Percentiles rank a stretch among this genome's conserved stretches.
phyloP scores from a whole-genome alignment of 2,329 filamentous ascomycete species.

The Clonostachys chloroleuca region DNA sequence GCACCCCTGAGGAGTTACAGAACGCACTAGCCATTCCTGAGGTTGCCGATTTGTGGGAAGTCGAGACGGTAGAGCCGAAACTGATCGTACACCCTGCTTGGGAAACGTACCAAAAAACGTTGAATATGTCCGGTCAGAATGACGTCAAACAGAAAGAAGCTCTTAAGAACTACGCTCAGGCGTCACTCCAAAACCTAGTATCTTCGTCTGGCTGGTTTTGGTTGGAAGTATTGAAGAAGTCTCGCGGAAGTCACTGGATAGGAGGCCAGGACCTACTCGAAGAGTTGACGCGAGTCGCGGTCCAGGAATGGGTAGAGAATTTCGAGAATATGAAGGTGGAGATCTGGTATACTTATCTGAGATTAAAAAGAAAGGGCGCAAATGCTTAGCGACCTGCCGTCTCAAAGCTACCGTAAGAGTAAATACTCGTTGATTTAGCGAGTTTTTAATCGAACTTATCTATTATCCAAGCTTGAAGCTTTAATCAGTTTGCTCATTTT shows the following conservation, averaged over 20 bases:
- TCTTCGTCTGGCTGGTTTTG: not conserved
- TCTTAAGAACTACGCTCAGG: not conserved
- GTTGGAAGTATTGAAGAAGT: not conserved
- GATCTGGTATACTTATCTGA: not conserved
- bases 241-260: not conserved
- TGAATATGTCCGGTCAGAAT: not conserved
- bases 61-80: not conserved
- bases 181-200: not conserved
- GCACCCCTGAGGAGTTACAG: not conserved
- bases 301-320: not conserved
- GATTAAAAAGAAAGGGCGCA: not conserved
- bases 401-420: too few relatives aligned
- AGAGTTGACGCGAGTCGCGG: not conserved
- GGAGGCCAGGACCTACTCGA: not conserved
- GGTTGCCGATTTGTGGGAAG: not conserved
- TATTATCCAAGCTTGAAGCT: too few relatives aligned
- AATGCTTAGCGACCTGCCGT: too few relatives aligned
- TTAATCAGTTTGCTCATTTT: too few relatives aligned
- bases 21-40: not conserved
- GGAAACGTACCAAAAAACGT: not conserved
- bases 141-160: not conserved
- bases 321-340: not conserved
- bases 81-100: not conserved
- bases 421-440: too few relatives aligned
- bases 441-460: too few relatives aligned